Evolutionary conservation across 768 basidiomycete genomes (phyloP).

Genomic region (Ramaria rubella): DNA sequence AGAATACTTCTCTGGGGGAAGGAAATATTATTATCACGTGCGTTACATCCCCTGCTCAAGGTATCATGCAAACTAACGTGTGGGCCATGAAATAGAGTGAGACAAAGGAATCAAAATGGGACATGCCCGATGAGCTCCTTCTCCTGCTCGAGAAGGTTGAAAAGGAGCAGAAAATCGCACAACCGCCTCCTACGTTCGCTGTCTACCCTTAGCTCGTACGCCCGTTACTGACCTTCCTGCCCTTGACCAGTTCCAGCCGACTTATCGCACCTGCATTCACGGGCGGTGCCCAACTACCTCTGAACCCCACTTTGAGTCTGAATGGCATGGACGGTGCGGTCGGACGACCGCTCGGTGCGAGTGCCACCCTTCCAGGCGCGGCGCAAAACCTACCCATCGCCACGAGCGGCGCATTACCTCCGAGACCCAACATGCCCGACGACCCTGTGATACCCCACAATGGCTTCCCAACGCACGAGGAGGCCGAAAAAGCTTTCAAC

Average conservation of each 20-base stretch:
- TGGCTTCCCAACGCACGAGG: conserved; percentile 78
- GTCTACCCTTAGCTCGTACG: conserved; percentile 18
- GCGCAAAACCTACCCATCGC: conserved; percentile 56
- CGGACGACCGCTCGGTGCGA: conserved; percentile 8
- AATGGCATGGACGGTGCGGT: conserved; percentile 42
- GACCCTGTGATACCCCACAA: conserved; percentile 87
- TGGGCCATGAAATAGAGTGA: conserved; percentile 54
- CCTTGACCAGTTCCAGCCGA: conserved; percentile 30
- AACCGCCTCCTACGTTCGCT: conserved; percentile 30
- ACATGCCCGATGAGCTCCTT: conserved; percentile 88
- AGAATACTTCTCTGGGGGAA: conserved; percentile 87
- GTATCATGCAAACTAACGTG: not conserved
- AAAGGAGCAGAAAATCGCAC: conserved; percentile 49
- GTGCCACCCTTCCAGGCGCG: conserved; percentile 34
- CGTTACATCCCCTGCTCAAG: conserved; percentile 16
- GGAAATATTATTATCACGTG: conserved; percentile 89
- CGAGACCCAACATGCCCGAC: conserved; percentile 74
- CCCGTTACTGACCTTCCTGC: not conserved
- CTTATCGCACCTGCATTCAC: conserved; percentile 13
- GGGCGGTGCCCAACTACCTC: conserved; percentile 35
- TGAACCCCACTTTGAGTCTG: conserved; percentile 14
- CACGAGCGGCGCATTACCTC: conserved; percentile 55
- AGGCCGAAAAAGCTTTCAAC: conserved; percentile 92
- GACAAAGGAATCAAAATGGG: conserved; percentile 94
- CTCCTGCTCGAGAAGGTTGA: conserved; percentile 82